Conservation (phyloP, 192 early-diverging fungal genomes). For the Hyaloraphidium curvatum region DNA sequence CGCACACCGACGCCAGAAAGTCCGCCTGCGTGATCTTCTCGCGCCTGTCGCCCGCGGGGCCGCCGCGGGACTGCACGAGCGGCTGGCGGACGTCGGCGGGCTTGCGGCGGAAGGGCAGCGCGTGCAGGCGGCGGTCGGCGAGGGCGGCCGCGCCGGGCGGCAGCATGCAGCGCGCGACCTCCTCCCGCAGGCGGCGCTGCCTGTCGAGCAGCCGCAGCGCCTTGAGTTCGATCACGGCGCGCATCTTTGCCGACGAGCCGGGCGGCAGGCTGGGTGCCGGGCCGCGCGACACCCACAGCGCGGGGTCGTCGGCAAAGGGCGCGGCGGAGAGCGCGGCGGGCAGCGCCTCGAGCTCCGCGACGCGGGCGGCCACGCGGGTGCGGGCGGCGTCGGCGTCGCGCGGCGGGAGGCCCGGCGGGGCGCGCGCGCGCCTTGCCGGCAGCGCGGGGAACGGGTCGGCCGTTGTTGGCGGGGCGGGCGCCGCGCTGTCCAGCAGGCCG, state of each 20-base stretch:
- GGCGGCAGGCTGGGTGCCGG: too few species aligned
- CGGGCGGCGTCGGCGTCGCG: too few species aligned
- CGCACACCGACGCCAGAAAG: conserved; percentile 51
- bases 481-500: too few species aligned
- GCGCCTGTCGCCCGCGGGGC: conserved; percentile 12
- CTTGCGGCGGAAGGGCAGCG: not conserved
- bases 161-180: not conserved
- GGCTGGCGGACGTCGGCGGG: not conserved
- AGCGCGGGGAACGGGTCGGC: too few species aligned
- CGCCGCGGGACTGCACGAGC: not conserved
- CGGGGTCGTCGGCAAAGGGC: conserved; percentile 7
- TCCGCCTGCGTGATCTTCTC: conserved; percentile 53
- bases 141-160: not conserved
- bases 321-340: conserved; percentile 11
- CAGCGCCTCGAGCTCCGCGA: conserved; percentile 50
- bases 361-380: conserved; percentile 54
- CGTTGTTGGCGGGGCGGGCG: too few species aligned
- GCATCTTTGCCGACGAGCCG: conserved; percentile 38
- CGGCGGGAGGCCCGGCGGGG: too few species aligned
- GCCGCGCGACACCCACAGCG: conserved; percentile 8
- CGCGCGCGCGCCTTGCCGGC: too few species aligned
- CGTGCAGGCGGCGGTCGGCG: not conserved
- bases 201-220: conserved; percentile 52
- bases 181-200: conserved; percentile 30
- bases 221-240: conserved; percentile 77